Conservation (phyloP, 768 basidiomycete genomes). For the Xanthoconium purpureum region DNA sequence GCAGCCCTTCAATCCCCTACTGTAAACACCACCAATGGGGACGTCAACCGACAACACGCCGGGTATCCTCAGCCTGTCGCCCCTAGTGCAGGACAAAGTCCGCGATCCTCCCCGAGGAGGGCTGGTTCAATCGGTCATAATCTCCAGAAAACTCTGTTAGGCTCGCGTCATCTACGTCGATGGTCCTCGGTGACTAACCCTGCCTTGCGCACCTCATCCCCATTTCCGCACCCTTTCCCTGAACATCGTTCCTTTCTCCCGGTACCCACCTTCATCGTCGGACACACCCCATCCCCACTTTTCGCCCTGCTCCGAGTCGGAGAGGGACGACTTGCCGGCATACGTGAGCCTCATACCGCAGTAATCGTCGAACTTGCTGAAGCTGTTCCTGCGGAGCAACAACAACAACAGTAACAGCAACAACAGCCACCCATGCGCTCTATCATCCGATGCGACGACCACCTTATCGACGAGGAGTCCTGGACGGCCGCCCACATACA, state of each 20-base stretch:
- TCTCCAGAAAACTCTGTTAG: conserved; percentile 25
- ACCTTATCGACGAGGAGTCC: conserved; percentile 28
- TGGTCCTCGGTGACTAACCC: conserved; percentile 32
- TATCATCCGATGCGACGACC: conserved; percentile 26
- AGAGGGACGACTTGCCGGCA: conserved; percentile 15
- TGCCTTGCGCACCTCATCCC: conserved; percentile 23
- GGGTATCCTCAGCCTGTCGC: conserved; percentile 20
- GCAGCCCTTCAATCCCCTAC: conserved; percentile 17
- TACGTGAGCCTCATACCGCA: conserved; percentile 18
- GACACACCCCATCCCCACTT: conserved; percentile 14
- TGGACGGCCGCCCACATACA: conserved; percentile 23
- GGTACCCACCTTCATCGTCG: conserved; percentile 13
- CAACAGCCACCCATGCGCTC: conserved; percentile 8
- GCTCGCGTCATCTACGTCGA: conserved; percentile 30
- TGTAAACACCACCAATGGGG: conserved; percentile 12
- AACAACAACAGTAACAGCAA: not conserved
- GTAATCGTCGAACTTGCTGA: conserved; percentile 21
- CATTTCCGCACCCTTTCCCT: conserved; percentile 10
- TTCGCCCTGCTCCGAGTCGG: conserved; percentile 25
- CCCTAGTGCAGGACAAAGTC: conserved; percentile 26
- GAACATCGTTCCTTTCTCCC: conserved; percentile 15
- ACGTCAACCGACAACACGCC: conserved; percentile 16
- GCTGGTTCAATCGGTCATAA: conserved; percentile 32
- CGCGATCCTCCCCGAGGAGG: conserved; percentile 33
- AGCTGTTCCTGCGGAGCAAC: not conserved